Evolutionary conservation across 2,329 filamentous ascomycete genomes (phyloP).

Genomic region (Emericellopsis cladophorae): DNA sequence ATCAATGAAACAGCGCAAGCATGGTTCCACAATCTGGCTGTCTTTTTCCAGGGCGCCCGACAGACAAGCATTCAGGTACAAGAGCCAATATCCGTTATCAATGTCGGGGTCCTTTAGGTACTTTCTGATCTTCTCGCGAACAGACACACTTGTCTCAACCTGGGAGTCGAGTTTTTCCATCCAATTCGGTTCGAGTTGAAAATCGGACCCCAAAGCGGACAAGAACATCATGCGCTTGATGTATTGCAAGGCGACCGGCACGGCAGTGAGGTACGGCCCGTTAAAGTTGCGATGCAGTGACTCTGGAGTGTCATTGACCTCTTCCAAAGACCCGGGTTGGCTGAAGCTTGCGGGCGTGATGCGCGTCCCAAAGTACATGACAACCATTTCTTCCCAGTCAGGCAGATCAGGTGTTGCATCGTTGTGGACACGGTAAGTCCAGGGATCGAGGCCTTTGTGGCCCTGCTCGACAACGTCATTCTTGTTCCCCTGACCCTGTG

Average conservation of each 20-base stretch:
- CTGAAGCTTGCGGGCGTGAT: constrained; percentile 19
- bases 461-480: constrained; percentile 85
- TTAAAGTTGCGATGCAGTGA: constrained; percentile 28
- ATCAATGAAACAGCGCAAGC: constrained; percentile 39
- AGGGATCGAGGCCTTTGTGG: constrained; percentile 68
- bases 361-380: constrained; percentile 30
- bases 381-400: constrained; percentile 37
- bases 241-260: constrained; percentile 59
- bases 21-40: constrained; percentile 26
- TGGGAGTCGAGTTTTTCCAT: constrained; percentile 64
- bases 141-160: constrained; percentile 55
- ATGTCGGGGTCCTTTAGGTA: constrained; percentile 33
- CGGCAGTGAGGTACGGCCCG: constrained; percentile 37
- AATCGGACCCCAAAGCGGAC: constrained; percentile 27
- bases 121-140: constrained; percentile 43
- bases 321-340: constrained; percentile 16
- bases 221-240: constrained; percentile 42
- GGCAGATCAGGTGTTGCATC: constrained; percentile 27
- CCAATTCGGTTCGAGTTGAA: constrained; percentile 68
- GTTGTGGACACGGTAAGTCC: constrained; percentile 34
- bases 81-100: constrained; percentile 18
- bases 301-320: background rate
- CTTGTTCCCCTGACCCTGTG: constrained; percentile 51
- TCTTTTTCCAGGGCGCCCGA: too few relatives aligned
- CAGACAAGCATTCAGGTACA: constrained; percentile 24